Conservation (phyloP, 768 basidiomycete species). For the Strobilomyces confusus region DNA sequence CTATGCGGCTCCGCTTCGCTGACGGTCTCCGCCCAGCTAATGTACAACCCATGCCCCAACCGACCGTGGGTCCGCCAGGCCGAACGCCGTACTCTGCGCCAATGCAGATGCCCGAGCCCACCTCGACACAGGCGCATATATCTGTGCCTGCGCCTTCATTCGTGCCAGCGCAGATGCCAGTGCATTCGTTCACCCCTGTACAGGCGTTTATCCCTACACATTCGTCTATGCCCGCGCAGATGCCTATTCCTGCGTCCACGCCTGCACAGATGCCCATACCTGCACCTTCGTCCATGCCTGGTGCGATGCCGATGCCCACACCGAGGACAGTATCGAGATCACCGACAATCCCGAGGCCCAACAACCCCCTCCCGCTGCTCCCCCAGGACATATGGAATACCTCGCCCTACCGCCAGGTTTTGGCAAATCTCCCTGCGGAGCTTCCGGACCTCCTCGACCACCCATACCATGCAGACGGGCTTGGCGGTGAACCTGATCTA, state of each 20-base stretch:
- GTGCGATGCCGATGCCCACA: neutral
- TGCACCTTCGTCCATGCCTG: neutral
- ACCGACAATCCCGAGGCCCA: neutral
- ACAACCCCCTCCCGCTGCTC: conserved; percentile 62
- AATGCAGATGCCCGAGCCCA: conserved; percentile 17
- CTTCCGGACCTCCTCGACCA: conserved; percentile 20
- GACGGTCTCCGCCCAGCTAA: too few species aligned
- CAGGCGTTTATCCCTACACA: conserved; percentile 12
- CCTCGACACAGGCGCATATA: too few species aligned
- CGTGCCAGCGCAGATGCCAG: too few species aligned
- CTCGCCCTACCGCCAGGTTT: conserved; percentile 53
- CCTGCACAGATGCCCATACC: neutral
- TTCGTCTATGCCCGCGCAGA: conserved; percentile 6
- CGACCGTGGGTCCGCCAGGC: too few species aligned
- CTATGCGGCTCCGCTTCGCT: too few species aligned
- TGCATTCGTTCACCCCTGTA: neutral
- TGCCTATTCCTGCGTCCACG: neutral
- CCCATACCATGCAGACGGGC: neutral
- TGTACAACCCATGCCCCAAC: too few species aligned
- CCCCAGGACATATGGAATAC: conserved; percentile 58
- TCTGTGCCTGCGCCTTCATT: too few species aligned
- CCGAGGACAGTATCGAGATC: neutral
- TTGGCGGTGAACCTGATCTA: conserved; percentile 12
- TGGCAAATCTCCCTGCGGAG: conserved; percentile 47
- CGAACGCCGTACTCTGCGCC: neutral